Evolutionary conservation across 371 early-diverging fungal genomes (phyloP), one percentile per base, ranked within the genome.

Genomic region (Saksenaea oblongispora): DNA sequence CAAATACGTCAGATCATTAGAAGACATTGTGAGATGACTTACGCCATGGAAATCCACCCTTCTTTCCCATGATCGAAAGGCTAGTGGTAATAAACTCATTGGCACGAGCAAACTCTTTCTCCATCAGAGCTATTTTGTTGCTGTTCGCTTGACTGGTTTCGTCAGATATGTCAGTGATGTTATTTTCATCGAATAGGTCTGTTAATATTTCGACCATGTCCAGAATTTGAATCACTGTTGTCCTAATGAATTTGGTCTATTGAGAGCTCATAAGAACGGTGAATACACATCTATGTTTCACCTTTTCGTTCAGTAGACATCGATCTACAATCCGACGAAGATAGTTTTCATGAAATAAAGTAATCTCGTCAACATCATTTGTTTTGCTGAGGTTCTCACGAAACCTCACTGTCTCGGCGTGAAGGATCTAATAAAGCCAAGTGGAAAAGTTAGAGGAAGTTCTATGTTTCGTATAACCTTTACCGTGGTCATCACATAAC

Each of bases 401-500:
- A 31, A 67, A 59, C 24, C 14, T 34, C 13, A 59, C 26, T n/a
- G 68, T 67, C 36, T 67, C 68, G 5, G 63, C 56, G 35, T 67
- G 70, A 13, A 83, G 63, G 18, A 83, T 73, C 84, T 83, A 62
- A 3, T 27, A n/a, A 11, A 34, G 11, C 14, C 5, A 58, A 36
- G 3, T 14, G 26, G 44, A 9, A 14, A 44, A 24, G n/a, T n/a
- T n/a, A n/a, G n/a, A 61, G 26, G 27, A 62, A 26, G 31, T 53
- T 17, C n/a, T 18, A n/a, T 56, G 26, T 34, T 62, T 51, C 18
- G 41, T 31, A 15, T 36, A 11, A 31, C 18, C 66, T 61, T n/a
- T 69, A 79, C 84, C 5, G 82, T 83, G 10, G 78, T 79, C 80
- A 81, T 78, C 5, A 77, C 58, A 61, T 83, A 83, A 36, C 77